Conservation (phyloP, 495 filamentous ascomycete genomes). For the Podospora pseudocomata region DNA sequence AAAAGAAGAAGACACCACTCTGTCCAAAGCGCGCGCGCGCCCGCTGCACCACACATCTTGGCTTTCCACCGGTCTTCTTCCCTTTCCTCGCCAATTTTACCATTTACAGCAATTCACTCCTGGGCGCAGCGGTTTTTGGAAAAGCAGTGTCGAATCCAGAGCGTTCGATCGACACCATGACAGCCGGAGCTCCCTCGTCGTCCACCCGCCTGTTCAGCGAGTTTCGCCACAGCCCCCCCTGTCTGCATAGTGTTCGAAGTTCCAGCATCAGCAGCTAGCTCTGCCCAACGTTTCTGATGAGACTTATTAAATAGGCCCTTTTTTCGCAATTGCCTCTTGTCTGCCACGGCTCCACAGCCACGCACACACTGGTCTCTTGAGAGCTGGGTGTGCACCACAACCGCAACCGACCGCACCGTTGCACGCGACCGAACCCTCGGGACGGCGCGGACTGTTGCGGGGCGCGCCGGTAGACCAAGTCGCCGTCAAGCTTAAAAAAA, state of each 20-base stretch:
- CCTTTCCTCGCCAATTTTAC: background rate
- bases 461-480: background rate
- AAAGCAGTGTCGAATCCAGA: background rate
- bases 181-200: background rate
- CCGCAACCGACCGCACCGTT: conserved; percentile 4
- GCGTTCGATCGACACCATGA: background rate
- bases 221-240: conserved; percentile 6
- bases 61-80: background rate
- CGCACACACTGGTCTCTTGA: background rate
- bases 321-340: background rate
- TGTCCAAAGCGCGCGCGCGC: background rate
- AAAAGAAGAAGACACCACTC: background rate
- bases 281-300: conserved; percentile 5
- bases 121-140: background rate
- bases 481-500: background rate
- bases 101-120: background rate
- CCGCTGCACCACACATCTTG: background rate
- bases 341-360: background rate
- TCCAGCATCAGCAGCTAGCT: conserved; percentile 3
- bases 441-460: background rate
- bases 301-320: conserved; percentile 3
- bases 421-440: background rate
- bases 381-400: background rate
- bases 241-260: background rate
- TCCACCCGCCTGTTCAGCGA: background rate